A percentile compares a stretch with the other conserved stretches of the same genome.
These are phyloP conservation scores for Phaseolus coccineus DNA, from an alignment of 331 rosid species.

Conservation along the genomic window DNA sequence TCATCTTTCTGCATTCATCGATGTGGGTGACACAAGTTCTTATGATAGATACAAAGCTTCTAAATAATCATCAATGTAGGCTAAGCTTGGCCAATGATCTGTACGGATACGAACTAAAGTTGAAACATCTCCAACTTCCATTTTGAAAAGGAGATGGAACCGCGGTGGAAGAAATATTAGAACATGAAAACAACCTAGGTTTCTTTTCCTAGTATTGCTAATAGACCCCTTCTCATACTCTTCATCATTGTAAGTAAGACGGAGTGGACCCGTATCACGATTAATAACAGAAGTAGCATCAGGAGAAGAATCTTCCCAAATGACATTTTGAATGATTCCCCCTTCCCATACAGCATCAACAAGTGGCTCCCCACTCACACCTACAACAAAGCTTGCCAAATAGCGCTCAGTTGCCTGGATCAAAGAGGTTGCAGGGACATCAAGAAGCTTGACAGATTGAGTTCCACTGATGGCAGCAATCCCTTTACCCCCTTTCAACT, in stretches of 20 bases:
- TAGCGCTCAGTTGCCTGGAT: slow-evolving; percentile 78
- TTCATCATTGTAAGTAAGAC: slow-evolving; percentile 71
- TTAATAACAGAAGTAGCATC: slow-evolving; percentile 50
- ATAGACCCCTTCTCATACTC: slow-evolving; percentile 54
- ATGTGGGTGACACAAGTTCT: slow-evolving; percentile 37
- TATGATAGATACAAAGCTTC: slow-evolving; percentile 85
- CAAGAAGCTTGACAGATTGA: slow-evolving; percentile 89
- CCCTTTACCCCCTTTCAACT: slow-evolving; percentile 87
- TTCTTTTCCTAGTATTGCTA: slow-evolving; percentile 57
- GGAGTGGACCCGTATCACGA: slow-evolving; percentile 66
- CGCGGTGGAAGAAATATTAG: slow-evolving; percentile 96
- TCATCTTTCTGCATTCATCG: slow-evolving; percentile 60
- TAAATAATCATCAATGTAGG: slow-evolving; percentile 94
- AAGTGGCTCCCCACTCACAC: slow-evolving; percentile 86
- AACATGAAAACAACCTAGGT: slow-evolving; percentile 74
- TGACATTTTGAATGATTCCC: slow-evolving; percentile 69
- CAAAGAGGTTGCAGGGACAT: slow-evolving; percentile 67
- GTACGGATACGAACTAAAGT: slow-evolving; percentile 92
- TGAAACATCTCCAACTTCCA: slow-evolving; percentile 91
- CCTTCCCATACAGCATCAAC: slow-evolving; percentile 67
- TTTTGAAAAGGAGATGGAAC: slow-evolving; percentile 94
- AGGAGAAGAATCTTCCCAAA: slow-evolving; percentile 70
- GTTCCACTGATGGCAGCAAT: slow-evolving; percentile 89
- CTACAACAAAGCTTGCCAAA: slow-evolving; percentile 76
- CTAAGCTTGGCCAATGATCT: slow-evolving; percentile 99